A percentile compares a stretch with the other conserved stretches of the same genome.
phyloP scores from a whole-genome alignment of 352 stramenopile species.

The Phytophthora palmivora region DNA sequence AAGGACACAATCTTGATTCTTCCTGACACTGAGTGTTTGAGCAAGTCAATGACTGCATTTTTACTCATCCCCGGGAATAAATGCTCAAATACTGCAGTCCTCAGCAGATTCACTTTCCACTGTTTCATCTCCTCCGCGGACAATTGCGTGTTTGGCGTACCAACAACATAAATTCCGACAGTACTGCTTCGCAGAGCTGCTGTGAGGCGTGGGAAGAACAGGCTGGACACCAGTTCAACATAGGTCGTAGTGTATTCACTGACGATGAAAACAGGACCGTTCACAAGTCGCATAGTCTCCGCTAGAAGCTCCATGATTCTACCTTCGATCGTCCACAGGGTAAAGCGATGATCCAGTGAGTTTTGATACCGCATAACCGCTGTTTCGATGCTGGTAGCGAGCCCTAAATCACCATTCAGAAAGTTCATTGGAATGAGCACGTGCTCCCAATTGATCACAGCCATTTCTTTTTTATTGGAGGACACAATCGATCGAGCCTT shows the following conservation, averaged over 20 bases:
- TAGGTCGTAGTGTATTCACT: constrained; percentile 46
- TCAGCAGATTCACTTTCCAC: constrained; percentile 59
- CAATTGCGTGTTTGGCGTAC: constrained; percentile 42
- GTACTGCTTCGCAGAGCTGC: constrained; percentile 36
- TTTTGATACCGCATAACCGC: constrained; percentile 25
- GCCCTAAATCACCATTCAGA: constrained; percentile 44
- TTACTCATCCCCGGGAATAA: constrained; percentile 16
- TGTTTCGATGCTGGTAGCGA: constrained; percentile 34
- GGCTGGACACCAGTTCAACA: constrained; percentile 49
- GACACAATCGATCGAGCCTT: background rate
- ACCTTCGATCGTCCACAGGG: constrained; percentile 40
- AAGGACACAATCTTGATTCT: constrained; percentile 37
- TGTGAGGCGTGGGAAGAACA: constrained; percentile 59
- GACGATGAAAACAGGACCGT: constrained; percentile 54
- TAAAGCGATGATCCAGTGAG: constrained; percentile 18
- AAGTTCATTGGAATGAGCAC: constrained; percentile 53
- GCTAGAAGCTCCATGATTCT: constrained; percentile 44
- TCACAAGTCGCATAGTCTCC: constrained; percentile 20
- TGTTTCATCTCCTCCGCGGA: constrained; percentile 40
- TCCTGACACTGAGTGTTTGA: constrained; percentile 8
- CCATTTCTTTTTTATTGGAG: constrained; percentile 21
- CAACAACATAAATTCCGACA: constrained; percentile 53
- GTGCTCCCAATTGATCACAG: constrained; percentile 65
- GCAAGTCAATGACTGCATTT: constrained; percentile 1
- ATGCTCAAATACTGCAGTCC: constrained; percentile 49